A percentile compares a stretch with the other conserved stretches of the same genome.
Evolutionary conservation across 306 rosid species (phyloP).

Genomic region (Vigna radiata): DNA sequence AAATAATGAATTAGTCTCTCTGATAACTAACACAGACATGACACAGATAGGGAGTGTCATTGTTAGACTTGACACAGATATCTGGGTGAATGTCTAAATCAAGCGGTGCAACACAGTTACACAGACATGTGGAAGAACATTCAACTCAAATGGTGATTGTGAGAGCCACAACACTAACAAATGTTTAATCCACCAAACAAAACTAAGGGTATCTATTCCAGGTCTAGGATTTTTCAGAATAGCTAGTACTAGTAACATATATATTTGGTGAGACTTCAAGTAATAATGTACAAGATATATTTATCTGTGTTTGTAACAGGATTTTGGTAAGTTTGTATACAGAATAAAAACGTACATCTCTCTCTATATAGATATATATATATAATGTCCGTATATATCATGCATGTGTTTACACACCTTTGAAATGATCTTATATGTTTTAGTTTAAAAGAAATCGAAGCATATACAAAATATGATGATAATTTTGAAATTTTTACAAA

Average conservation of each 20-base stretch:
- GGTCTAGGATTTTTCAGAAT: too few species aligned
- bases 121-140: not conserved
- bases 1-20: slow-evolving; percentile 5
- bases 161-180: not conserved
- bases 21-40: not conserved
- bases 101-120: not conserved
- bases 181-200: too few species aligned
- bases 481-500: too few species aligned
- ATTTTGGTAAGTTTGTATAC: not conserved
- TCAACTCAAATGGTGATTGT: not conserved
- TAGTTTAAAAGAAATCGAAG: too few species aligned
- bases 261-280: not conserved
- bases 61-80: not conserved
- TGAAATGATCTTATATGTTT: too few species aligned
- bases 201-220: too few species aligned
- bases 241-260: too few species aligned
- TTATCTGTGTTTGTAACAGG: not conserved
- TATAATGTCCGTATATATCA: not conserved
- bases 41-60: not conserved
- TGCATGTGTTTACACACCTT: not conserved
- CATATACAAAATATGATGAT: too few species aligned
- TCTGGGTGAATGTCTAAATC: not conserved
- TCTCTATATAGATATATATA: not conserved
- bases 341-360: not conserved
- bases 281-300: not conserved